A percentile compares a stretch with the other conserved stretches of the same genome.
phyloP scores from a whole-genome alignment of 768 basidiomycete species.

The Mycena alexandri region DNA sequence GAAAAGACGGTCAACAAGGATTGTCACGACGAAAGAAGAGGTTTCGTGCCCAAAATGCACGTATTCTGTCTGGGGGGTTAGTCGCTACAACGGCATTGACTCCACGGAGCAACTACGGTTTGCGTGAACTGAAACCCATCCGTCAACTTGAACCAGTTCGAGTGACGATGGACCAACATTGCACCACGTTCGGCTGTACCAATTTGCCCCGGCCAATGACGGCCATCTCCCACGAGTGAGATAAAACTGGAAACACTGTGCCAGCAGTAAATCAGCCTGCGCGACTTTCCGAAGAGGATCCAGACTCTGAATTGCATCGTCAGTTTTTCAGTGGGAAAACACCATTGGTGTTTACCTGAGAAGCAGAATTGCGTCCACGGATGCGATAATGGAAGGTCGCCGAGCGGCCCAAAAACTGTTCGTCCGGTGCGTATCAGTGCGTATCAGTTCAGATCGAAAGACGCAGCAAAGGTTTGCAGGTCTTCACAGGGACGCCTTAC shows the following conservation, averaged over 20 bases:
- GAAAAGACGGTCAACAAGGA: neutral
- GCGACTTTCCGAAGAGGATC: constrained; percentile 23
- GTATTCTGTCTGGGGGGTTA: constrained; percentile 3
- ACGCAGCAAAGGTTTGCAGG: too few species aligned
- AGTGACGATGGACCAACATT: constrained; percentile 3
- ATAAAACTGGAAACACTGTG: neutral
- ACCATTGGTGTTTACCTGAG: neutral
- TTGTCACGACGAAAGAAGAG: too few species aligned
- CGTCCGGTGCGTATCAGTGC: neutral
- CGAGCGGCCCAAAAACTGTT: constrained; percentile 22
- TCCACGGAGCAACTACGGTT: constrained; percentile 1
- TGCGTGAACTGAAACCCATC: constrained; percentile 5
- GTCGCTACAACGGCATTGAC: too few species aligned
- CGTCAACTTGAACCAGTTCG: too few species aligned
- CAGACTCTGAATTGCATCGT: constrained; percentile 9
- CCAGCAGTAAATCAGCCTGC: constrained; percentile 17
- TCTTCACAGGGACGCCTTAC: neutral
- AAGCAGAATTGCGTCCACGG: constrained; percentile 20
- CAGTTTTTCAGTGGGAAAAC: neutral
- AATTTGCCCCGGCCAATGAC: too few species aligned
- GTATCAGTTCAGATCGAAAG: neutral
- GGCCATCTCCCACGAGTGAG: neutral
- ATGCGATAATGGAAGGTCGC: constrained; percentile 22
- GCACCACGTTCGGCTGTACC: constrained; percentile 5
- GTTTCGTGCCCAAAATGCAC: constrained; percentile 20